Evolutionary conservation across 2,329 filamentous ascomycete species (phyloP), one percentile per base, ranked within the genome.

Genomic region (Rutstroemia sp.): DNA sequence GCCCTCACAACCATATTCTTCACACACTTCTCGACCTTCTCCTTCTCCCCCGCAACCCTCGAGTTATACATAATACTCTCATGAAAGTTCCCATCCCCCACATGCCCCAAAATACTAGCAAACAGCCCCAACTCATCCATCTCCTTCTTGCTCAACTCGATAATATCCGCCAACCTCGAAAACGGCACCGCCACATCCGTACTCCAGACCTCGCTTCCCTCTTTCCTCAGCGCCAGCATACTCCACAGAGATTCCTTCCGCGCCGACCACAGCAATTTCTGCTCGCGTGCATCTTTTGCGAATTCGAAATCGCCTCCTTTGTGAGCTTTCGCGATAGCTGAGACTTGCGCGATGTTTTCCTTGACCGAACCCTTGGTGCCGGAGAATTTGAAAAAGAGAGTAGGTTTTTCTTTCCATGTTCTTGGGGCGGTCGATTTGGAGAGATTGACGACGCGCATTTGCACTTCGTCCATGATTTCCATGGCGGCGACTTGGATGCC

Each of bases 61-160:
- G 81, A 80, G 71, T 94, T 83, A 70, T 95, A 96, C 73, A 96
- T 86, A 72, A 96, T 94, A 68, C 87, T 89, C 69, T 92, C 86
- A 70, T 96, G 92, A 74, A 96, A 96, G 71, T 96, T 96, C 39
- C 92, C 92, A 68, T 96, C 92, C 12, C 92, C 92, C 56, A 96
- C 87, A 67, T 96, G 92, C 3, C 92, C 92, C 4, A 96, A 76
- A 27, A 95, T 88, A 66, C 87, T 91, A 1, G 90, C 90, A 69
- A 96, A 95, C 1, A 96, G 74, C 0, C 90, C 90, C 10, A 96
- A 77, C 12, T 90, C 84, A 66, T 92, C 88, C 79, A 95, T 86
- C 67, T 95, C 90, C 69, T 89, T 88, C 75, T 96, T 95, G 61
- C 88, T 92, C 45, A 90, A 77, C 69, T 95, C 91, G 75, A 80